Percentiles rank a stretch among this genome's conserved stretches.
Evolutionary conservation across 192 early-diverging fungal genomes (phyloP).

Genomic region (Blastocladiella britannica): DNA sequence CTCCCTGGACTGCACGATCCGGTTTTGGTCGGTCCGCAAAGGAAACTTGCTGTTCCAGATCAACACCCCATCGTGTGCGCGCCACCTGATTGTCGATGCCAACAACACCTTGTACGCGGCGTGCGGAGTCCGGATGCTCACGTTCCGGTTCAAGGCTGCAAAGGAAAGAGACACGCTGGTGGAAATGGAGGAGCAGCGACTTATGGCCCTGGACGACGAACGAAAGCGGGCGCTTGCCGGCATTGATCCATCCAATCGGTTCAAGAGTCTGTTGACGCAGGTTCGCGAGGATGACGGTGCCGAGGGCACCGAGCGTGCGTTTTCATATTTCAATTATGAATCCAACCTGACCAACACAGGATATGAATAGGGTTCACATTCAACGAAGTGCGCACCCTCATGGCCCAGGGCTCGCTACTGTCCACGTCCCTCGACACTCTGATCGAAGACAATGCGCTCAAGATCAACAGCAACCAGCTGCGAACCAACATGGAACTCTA

Average conservation of each 20-base stretch:
- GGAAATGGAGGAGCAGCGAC: background rate
- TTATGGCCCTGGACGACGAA: too few species aligned
- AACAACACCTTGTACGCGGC: constrained; percentile 14
- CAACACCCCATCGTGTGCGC: constrained; percentile 25
- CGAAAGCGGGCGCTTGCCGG: too few species aligned
- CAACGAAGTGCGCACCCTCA: background rate
- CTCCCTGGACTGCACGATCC: constrained; percentile 30
- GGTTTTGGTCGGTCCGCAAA: constrained; percentile 29
- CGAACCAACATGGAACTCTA: background rate
- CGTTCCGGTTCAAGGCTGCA: constrained; percentile 1
- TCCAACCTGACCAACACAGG: too few species aligned
- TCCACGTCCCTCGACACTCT: background rate
- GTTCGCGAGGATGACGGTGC: background rate
- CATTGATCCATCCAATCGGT: background rate
- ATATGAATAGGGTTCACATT: background rate
- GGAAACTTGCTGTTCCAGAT: constrained; percentile 40
- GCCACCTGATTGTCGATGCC: constrained; percentile 11
- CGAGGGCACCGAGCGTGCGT: background rate
- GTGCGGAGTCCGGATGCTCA: constrained; percentile 25
- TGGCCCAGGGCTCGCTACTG: background rate
- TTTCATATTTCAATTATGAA: too few species aligned
- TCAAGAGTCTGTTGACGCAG: background rate
- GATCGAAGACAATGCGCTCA: background rate
- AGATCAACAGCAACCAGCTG: background rate
- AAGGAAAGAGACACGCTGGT: background rate